Evolutionary conservation across 2,329 filamentous ascomycete genomes (phyloP).

Genomic region (Colletotrichum sojae): DNA sequence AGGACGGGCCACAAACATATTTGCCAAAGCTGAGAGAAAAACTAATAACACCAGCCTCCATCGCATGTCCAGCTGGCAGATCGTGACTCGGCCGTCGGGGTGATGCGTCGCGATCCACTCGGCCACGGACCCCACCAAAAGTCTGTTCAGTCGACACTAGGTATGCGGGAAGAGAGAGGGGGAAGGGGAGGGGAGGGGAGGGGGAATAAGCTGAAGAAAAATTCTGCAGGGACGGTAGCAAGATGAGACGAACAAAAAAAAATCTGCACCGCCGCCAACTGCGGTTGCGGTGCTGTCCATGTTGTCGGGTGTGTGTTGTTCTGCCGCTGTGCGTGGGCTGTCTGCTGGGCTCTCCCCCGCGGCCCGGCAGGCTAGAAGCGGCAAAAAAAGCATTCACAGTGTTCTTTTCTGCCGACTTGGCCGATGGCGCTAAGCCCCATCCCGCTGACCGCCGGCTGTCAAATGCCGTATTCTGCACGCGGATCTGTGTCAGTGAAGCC

Average conservation of each 20-base stretch:
- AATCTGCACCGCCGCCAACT: constrained; percentile 27
- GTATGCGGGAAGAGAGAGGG: too few species aligned
- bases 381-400: constrained; percentile 20
- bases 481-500: constrained; percentile 36
- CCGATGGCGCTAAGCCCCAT: constrained; percentile 16
- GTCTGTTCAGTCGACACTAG: background rate
- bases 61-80: constrained; percentile 1
- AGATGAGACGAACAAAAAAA: constrained; percentile 27
- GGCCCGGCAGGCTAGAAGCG: constrained; percentile 37
- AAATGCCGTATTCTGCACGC: constrained; percentile 25
- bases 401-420: constrained; percentile 25
- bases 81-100: constrained; percentile 27
- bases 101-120: constrained; percentile 19
- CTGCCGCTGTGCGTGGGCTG: too few species aligned
- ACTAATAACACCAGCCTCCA: background rate
- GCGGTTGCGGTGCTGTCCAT: constrained; percentile 17
- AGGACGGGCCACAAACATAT: constrained; percentile 4
- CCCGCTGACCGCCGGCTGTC: constrained; percentile 31
- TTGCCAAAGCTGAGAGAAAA: constrained; percentile 1
- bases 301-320: background rate
- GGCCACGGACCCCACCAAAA: constrained; percentile 1
- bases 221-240: constrained; percentile 35
- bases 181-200: too few species aligned
- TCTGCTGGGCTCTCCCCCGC: constrained; percentile 22
- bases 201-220: constrained; percentile 18